Conservation (phyloP, 345 rosid species). For the Gossypium thurberi region DNA sequence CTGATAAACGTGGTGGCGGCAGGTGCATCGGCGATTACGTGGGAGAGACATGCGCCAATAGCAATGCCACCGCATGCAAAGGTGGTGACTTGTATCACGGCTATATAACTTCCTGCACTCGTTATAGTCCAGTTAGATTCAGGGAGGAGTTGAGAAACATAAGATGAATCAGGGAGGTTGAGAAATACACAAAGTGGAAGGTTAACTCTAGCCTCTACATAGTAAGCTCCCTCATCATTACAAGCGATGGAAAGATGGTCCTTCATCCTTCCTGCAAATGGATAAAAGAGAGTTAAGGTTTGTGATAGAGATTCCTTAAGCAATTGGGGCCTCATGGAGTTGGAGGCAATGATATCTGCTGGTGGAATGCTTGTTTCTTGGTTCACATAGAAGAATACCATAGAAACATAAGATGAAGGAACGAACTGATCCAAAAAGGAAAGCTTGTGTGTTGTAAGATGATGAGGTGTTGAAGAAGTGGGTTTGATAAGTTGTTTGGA, state of each 20-base stretch:
- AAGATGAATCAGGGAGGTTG: too few species aligned
- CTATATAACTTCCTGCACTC: too few species aligned
- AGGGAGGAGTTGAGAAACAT: background rate
- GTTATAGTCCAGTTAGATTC: background rate
- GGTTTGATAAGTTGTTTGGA: background rate
- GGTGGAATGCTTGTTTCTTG: background rate
- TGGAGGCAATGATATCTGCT: background rate
- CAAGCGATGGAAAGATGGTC: slow-evolving; percentile 12
- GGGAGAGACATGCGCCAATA: slow-evolving; percentile 16
- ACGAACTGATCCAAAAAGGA: background rate
- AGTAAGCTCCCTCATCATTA: slow-evolving; percentile 15
- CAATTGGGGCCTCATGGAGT: background rate
- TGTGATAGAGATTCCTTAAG: slow-evolving; percentile 14
- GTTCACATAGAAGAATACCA: background rate
- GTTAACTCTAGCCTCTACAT: too few species aligned
- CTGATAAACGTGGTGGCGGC: slow-evolving; percentile 12
- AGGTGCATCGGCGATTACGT: slow-evolving; percentile 19
- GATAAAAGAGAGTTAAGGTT: slow-evolving; percentile 16
- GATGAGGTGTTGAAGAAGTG: slow-evolving; percentile 1
- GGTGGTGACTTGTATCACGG: slow-evolving; percentile 20
- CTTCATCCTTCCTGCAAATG: slow-evolving; percentile 21
- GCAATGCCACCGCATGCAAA: slow-evolving; percentile 28
- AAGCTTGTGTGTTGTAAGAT: background rate
- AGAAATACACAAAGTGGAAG: too few species aligned
- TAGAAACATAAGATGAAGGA: background rate